phyloP scores from a whole-genome alignment of 1,139 yeast genomes.

The Kodamaea derodonti region DNA sequence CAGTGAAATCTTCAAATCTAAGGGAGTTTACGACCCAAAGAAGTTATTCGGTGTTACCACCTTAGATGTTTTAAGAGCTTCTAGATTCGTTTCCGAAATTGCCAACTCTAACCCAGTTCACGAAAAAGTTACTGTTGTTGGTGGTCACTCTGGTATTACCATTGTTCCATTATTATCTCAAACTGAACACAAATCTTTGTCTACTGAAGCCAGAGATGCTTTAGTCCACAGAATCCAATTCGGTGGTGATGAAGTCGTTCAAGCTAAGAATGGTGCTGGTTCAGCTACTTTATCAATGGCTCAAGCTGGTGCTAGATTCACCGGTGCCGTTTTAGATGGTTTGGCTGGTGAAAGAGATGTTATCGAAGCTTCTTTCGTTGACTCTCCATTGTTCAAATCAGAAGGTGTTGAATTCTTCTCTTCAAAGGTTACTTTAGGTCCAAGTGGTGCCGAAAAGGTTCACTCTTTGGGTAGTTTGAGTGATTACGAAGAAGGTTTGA shows the following conservation, averaged over 20 bases:
- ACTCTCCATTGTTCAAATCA: constrained; percentile 33
- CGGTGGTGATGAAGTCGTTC: constrained; percentile 96
- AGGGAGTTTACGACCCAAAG: constrained; percentile 73
- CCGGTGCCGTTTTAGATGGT: constrained; percentile 58
- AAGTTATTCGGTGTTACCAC: constrained; percentile 91
- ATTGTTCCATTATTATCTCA: constrained; percentile 86
- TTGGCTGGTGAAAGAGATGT: constrained; percentile 47
- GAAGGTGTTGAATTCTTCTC: constrained; percentile 59
- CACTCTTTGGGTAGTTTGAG: constrained; percentile 54
- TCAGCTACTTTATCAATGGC: constrained; percentile 97
- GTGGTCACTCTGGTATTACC: constrained; percentile 96
- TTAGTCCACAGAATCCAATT: constrained; percentile 87
- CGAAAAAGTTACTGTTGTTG: constrained; percentile 78
- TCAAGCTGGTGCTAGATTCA: constrained; percentile 84
- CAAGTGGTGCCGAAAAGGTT: constrained; percentile 53
- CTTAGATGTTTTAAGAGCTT: constrained; percentile 84
- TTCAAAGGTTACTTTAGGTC: constrained; percentile 58
- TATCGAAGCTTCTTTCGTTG: constrained; percentile 51
- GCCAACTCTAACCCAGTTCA: constrained; percentile 50
- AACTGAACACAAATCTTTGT: constrained; percentile 47
- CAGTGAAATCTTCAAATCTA: constrained; percentile 75
- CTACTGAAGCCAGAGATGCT: constrained; percentile 56
- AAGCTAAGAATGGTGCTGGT: constrained; percentile 93
- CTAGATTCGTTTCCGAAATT: constrained; percentile 54
- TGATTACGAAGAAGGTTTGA: constrained; percentile 55